Evolutionary conservation across 2,329 filamentous ascomycete species (phyloP), one percentile per base, ranked within the genome.

Genomic region (Claviceps africana): DNA sequence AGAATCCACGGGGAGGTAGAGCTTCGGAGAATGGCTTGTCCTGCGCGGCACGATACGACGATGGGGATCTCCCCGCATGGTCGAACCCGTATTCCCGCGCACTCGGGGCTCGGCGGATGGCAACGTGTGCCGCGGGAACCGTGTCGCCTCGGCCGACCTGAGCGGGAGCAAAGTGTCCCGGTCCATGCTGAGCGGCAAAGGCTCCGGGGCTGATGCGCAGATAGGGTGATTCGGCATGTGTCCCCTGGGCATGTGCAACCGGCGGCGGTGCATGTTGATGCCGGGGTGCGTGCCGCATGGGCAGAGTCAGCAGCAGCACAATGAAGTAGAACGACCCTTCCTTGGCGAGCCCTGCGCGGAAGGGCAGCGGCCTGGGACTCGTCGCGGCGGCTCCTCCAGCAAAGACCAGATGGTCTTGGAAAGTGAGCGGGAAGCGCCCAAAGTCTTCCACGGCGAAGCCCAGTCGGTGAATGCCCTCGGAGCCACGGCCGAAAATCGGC

Each of bases 321-420:
- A 83, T 72, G 57, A 82, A 82, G 62, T 79, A 83, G 53, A 81
- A 78, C 40, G 78, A 79, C 4, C 78, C 76, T 55, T 75, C 74
- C 58, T 81, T 83, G 13, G 74, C 76, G 31, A 83, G 68, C 1
- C 79, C 78, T 39, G 82, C 60, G 1, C 74, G 76, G 31, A 79
- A 67, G 2, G 72, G 66, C 54, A 75, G 73, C 10, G 68, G 67
- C 54, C 78, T 69, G 31, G 68, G 67, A 53, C 77, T n/a, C n/a
- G n/a, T 76, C 19, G 78, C 76, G 50, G 81, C 76, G 2, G 67
- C 64, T 2, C 70, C 67, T 2, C 70, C 67, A 48, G 71, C 64
- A 56, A 84, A 82, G 1, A 72, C 74, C 45, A 83, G 65, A 57
- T 73, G 72, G 46, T 83, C 78, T 30, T 73, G 72, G 47, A 73